phyloP scores from a whole-genome alignment of 805 yeast genomes.

The Yarrowia divulgata region DNA sequence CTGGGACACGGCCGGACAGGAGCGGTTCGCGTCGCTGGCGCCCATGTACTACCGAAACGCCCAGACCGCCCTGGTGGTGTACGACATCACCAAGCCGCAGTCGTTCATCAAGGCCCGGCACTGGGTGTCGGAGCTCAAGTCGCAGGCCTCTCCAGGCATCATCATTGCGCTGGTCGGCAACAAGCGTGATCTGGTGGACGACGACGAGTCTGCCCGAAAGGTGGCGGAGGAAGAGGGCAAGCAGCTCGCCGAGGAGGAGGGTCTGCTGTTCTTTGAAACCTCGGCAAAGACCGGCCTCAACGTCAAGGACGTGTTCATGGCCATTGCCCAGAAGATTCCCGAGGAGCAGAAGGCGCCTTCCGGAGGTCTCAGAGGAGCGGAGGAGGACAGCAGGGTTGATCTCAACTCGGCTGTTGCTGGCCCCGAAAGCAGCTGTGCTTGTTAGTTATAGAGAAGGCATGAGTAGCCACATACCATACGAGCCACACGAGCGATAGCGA shows the following conservation, averaged over 20 bases:
- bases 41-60: conserved; percentile 98
- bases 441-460: neutral
- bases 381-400: conserved; percentile 39
- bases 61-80: conserved; percentile 94
- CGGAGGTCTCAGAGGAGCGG: conserved; percentile 39
- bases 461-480: neutral
- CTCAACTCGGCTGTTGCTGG: conserved; percentile 39
- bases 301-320: conserved; percentile 89
- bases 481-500: no score
- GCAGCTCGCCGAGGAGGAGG: conserved; percentile 88
- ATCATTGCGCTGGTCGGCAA: conserved; percentile 94
- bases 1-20: conserved; percentile 97
- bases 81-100: conserved; percentile 93
- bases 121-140: conserved; percentile 96
- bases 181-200: conserved; percentile 79
- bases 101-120: conserved; percentile 95
- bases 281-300: conserved; percentile 90
- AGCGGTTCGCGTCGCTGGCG: conserved; percentile 92
- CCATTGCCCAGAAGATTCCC: conserved; percentile 90
- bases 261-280: conserved; percentile 88
- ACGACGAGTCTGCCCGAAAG: conserved; percentile 64
- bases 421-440: conserved; percentile 40
- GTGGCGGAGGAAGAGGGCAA: conserved; percentile 88
- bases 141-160: conserved; percentile 91
- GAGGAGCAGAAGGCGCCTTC: conserved; percentile 47